Percentiles rank a stretch among this genome's conserved stretches.
These are phyloP conservation scores for Sclerotinia nivalis DNA, from an alignment of 2,329 filamentous ascomycete species.

Conservation along the genomic window DNA sequence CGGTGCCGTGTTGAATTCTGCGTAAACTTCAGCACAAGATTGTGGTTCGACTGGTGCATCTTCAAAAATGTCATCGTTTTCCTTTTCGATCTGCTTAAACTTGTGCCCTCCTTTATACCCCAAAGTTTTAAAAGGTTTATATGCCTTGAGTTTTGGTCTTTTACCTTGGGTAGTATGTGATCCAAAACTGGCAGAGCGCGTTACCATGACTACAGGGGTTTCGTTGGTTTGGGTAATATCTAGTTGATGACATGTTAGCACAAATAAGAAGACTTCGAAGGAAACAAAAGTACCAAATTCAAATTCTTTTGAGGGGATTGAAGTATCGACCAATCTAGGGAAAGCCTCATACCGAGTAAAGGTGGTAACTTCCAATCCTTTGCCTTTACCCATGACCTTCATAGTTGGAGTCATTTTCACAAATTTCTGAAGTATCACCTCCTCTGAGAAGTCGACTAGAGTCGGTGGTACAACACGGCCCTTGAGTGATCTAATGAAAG, in stretches of 20 bases:
- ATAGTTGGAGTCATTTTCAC: background rate
- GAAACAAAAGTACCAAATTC: background rate
- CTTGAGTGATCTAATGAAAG: background rate
- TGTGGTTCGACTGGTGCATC: background rate
- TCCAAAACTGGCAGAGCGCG: background rate
- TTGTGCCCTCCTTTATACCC: background rate
- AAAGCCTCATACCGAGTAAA: slow-evolving; percentile 4
- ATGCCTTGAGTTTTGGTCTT: slow-evolving; percentile 7
- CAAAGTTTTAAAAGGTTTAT: background rate
- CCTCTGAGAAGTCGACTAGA: slow-evolving; percentile 5
- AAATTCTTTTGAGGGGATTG: background rate
- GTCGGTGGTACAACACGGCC: background rate
- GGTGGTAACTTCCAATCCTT: slow-evolving; percentile 3
- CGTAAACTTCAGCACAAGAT: background rate
- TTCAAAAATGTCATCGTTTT: background rate
- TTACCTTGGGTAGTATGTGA: background rate
- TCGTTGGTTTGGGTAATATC: background rate
- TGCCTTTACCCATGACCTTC: background rate
- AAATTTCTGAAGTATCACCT: background rate
- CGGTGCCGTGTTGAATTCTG: slow-evolving; percentile 16
- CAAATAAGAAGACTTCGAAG: background rate
- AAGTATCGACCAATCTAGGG: slow-evolving; percentile 13
- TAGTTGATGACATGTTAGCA: background rate
- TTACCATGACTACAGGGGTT: background rate
- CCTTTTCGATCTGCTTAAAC: background rate